Base-by-base conservation (phyloP, 208 protist genomes). In the Trypanosomatidae sp. region DNA sequence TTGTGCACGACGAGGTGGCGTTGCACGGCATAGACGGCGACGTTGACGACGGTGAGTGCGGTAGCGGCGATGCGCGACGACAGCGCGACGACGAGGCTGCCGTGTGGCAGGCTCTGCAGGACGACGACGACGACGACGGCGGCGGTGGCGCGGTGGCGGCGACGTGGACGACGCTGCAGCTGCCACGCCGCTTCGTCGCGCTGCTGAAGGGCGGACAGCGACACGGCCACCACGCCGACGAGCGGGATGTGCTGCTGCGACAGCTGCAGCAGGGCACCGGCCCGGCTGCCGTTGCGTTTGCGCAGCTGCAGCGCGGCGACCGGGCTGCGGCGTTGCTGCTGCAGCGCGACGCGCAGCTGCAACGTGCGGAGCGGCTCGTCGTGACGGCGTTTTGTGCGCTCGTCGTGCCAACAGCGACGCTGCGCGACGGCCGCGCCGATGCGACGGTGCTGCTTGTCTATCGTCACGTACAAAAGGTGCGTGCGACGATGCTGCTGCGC, bases 341-440 rank as follows among this genome's bases (percentile, higher is more conserved):
- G 30, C 45, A 83, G 57, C 62, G 73, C 3, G 86, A 94, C 53
- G 73, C 74, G 26, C 53, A 70, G 13, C 66, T 90, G 43, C 47
- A 57, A 23, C 68, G 65, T 28, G 54, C 77, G 48, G 86, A 94
- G 61, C 71, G 79, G 38, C 62, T 75, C 33, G 51, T 94, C 19
- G 87, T 89, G 72, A 73, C 81, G 7, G 71, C 81, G 22, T 85
- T 83, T 48, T 94, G 78, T 48, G 69, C 78, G 8, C 46, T 94
- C 33, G 46, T 81, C 30, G 16, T 90, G 4, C 60, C 71, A 11
- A 91, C 80, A 20, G 53, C 52, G 13, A 63, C 61, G 6, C 35
- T 94, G 37, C 42, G 45, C 19, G 62, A n/a, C n/a, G n/a, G n/a
- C n/a, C n/a, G n/a, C n/a, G n/a, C n/a, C n/a, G n/a, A n/a, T n/a